Conservation (phyloP, 192 early-diverging fungal genomes). For the Dissophora globulifera region DNA sequence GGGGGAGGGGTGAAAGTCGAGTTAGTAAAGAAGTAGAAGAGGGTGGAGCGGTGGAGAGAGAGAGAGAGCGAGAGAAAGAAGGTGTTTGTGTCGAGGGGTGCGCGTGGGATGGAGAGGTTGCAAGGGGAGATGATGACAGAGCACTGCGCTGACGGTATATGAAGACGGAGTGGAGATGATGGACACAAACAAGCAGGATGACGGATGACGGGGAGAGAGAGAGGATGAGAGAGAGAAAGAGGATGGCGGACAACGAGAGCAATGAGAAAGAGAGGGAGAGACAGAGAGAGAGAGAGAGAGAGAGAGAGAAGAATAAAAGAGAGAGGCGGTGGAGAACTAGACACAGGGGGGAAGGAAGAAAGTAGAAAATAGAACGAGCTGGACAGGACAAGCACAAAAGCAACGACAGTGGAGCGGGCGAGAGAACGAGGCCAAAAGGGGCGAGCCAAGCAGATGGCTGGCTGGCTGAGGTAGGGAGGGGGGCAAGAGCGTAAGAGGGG, state of each 20-base stretch:
- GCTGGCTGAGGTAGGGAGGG: too few relatives aligned
- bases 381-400: neutral
- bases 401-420: too few relatives aligned
- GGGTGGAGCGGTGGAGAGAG: neutral
- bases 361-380: too few relatives aligned
- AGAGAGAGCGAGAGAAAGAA: neutral
- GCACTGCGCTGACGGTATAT: too few relatives aligned
- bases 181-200: neutral
- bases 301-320: too few relatives aligned
- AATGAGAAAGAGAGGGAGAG: neutral
- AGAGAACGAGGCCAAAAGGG: too few relatives aligned
- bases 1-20: neutral
- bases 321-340: too few relatives aligned
- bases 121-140: neutral
- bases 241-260: too few relatives aligned
- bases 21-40: neutral
- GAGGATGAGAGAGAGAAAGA: neutral
- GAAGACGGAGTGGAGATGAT: neutral
- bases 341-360: too few relatives aligned
- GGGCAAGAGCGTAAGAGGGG: too few relatives aligned
- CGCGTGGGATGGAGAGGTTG: neutral
- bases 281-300: constrained; percentile 5
- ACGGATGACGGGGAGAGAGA: neutral
- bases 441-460: too few relatives aligned
- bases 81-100: neutral